Evolutionary conservation across 352 stramenopile genomes (phyloP).

Genomic region (Phytophthora sojae): DNA sequence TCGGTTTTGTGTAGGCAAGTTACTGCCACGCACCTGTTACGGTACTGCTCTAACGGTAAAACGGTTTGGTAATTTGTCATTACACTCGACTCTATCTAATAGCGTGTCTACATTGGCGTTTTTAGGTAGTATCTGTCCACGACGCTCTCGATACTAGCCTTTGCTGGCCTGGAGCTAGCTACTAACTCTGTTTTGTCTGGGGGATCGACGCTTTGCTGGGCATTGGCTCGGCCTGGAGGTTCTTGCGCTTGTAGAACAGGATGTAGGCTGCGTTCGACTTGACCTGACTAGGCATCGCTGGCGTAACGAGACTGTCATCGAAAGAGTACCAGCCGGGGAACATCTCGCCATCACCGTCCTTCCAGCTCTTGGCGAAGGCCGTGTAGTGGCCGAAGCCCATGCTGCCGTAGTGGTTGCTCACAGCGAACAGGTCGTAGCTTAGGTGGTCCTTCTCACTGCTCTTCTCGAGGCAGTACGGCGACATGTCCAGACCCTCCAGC

Average conservation of each 20-base stretch:
- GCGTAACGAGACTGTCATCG: constrained; percentile 81
- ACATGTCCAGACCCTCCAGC: constrained; percentile 85
- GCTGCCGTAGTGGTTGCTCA: constrained; percentile 91
- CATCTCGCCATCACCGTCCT: constrained; percentile 56
- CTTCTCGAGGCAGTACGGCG: constrained; percentile 76
- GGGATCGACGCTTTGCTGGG: background rate
- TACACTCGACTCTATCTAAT: constrained; percentile 6
- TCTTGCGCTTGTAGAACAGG: constrained; percentile 89
- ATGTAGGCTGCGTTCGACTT: constrained; percentile 89
- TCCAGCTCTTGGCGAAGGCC: constrained; percentile 81
- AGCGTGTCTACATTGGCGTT: constrained; percentile 20
- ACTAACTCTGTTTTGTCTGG: constrained; percentile 24
- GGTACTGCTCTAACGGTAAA: background rate
- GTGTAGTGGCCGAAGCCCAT: constrained; percentile 94
- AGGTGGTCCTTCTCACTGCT: constrained; percentile 46
- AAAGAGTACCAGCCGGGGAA: constrained; percentile 86
- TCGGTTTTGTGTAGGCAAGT: background rate
- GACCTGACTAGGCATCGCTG: constrained; percentile 61
- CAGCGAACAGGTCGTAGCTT: constrained; percentile 88
- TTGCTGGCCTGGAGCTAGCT: background rate
- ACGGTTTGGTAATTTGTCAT: background rate
- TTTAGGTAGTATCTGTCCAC: background rate
- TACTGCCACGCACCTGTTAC: background rate
- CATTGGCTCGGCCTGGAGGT: constrained; percentile 30
- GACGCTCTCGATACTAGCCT: background rate